Evolutionary conservation across 164 flowering plant genomes (phyloP), one percentile per base, ranked within the genome.

Genomic region (Liquidambar formosana): DNA sequence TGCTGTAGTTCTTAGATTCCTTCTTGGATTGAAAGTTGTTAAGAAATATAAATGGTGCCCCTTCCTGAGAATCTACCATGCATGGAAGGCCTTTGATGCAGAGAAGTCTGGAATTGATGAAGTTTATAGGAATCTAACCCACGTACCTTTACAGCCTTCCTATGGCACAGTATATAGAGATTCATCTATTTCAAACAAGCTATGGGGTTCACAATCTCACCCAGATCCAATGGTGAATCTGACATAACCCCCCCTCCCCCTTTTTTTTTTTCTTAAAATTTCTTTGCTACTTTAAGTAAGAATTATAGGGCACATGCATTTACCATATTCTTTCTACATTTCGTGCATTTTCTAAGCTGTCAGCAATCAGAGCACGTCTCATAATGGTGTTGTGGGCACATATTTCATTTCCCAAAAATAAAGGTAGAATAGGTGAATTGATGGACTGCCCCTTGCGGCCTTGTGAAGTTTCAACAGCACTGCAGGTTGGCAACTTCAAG

Each of bases 11-110:
- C 92, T 95, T 19, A 80, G 94, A 78, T 90, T 89, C 73, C 88
- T 87, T n/a, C n/a, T n/a, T n/a, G n/a, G n/a, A n/a, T n/a, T n/a
- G n/a, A n/a, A n/a, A n/a, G n/a, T n/a, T n/a, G n/a, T n/a, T n/a
- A n/a, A n/a, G n/a, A n/a, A n/a, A n/a, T n/a, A n/a, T n/a, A n/a
- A n/a, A n/a, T n/a, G 63, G 91, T 89, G 41, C 90, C 99, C 15
- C 88, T 96, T 53, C 98, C 99, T 27, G 99, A 96, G 80, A 91
- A 89, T 77, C 97, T 92, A 63, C 98, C 98, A 19, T 96, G 99
- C n/a, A 98, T 96, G 98, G 98, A 88, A 89, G 79, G 97, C 86
- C 66, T 91, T 96, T 85, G 98, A 91, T 82, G 95, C 95, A 2
- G 97, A 90, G 12, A 89, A 90, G 73, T 71, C 89, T 59, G 93